Evolutionary conservation across 2,329 filamentous ascomycete species (phyloP), one percentile per base, ranked within the genome.

Genomic region (Arthrobotrys sinensis): DNA sequence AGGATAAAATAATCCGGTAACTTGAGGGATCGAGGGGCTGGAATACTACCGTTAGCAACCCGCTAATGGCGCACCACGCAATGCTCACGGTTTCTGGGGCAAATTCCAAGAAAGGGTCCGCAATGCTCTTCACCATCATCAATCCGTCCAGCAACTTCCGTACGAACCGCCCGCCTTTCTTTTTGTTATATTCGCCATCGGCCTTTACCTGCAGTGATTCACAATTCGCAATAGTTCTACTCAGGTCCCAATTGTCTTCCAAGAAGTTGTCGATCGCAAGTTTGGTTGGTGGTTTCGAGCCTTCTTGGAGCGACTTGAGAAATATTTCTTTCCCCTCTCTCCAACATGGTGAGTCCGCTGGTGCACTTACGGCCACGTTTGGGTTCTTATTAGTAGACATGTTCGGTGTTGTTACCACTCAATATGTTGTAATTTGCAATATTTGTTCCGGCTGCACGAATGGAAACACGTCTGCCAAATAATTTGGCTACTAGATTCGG

Each of bases 41-140:
- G 52, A 14, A 38, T 75, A 75, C 21, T 75, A 75, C 70, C 24
- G n/a, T 62, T 7, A 75, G 67, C 12, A 75, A 43, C 5, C 36
- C 36, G 19, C 63, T 75, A 24, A 75, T 63, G 11, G 70, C 70
- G 16, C 63, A 48, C 70, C 70, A 75, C 5, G 52, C 70, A 36
- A 75, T 75, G 36, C 50, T 62, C 14, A 67, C 43, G 36, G 46
- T 67, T 7, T 75, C 63, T 4, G 70, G 52, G 12, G 70, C 70
- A 46, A 53, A 75, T 43, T 75, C 28, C 6, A 75, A 46, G 24
- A 75, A 64, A 3, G 62, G 50, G 48, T 75, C 70, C 16, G 34
- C 63, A 52, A 75, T 46, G 40, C 21, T 53, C 24, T 67, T 75
- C 7, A 67, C 70, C 24, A 63, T 64, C 10, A 60, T 34, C 40